phyloP scores from a whole-genome alignment of 352 stramenopile genomes.

The Globisporangium iwayamae region DNA sequence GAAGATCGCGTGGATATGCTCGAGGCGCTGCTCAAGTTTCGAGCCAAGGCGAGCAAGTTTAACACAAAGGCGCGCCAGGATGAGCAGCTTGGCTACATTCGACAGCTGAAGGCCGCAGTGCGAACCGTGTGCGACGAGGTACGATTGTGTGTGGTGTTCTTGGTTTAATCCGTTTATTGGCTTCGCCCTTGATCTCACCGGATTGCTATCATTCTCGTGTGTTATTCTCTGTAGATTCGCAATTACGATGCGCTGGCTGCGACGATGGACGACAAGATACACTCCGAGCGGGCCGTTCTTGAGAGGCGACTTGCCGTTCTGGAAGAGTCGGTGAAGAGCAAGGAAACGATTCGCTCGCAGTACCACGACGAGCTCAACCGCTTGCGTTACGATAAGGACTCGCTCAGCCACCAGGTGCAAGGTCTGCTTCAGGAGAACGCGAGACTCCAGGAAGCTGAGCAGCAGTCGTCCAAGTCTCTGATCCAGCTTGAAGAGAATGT shows the following conservation, averaged over 20 bases:
- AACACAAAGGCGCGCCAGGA: conserved; percentile 53
- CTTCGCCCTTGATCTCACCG: neutral
- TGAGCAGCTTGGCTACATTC: conserved; percentile 53
- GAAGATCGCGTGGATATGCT: conserved; percentile 34
- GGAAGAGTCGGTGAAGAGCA: conserved; percentile 31
- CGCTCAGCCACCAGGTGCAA: conserved; percentile 21
- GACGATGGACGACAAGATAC: conserved; percentile 35
- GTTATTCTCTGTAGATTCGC: conserved; percentile 26
- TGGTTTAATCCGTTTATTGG: neutral
- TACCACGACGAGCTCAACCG: conserved; percentile 35
- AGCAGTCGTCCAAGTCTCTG: conserved; percentile 30
- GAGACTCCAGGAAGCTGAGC: conserved; percentile 32
- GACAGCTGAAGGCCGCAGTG: conserved; percentile 46
- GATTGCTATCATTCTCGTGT: neutral
- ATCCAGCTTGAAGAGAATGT: conserved; percentile 31
- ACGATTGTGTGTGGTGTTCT: neutral
- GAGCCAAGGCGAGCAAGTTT: conserved; percentile 68
- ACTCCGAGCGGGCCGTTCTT: conserved; percentile 26
- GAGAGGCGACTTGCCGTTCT: conserved; percentile 34
- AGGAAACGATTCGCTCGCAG: conserved; percentile 20
- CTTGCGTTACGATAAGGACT: conserved; percentile 19
- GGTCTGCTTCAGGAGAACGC: conserved; percentile 28
- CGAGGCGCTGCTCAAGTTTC: conserved; percentile 50
- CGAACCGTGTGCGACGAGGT: conserved; percentile 36
- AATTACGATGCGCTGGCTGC: conserved; percentile 26